Evolutionary conservation across 208 protist species (phyloP), one percentile per base, ranked within the genome.

Genomic region (Wallacemonas sp.): DNA sequence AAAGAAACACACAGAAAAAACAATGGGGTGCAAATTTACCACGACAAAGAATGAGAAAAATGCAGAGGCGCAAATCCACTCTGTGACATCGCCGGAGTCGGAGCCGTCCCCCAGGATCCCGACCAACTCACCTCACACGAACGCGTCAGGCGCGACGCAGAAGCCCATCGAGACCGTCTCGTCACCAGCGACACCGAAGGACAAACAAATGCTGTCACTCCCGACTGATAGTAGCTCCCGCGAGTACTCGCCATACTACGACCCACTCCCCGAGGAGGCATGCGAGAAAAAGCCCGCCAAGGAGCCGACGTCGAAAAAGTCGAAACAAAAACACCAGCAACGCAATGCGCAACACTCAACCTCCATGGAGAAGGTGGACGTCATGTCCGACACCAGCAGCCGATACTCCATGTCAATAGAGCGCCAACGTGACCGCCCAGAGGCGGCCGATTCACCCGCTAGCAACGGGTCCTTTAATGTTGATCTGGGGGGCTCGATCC

Each of bases 371-470:
- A 14, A 41, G 52, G 19, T 30, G n/a, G 52, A 58, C 8, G 52
- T 24, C 11, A 8, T 39, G 11, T 58, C 52, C 5, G 52, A 58
- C 32, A 58, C 52, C 30, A 58, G 52, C 26, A 58, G 52, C 19
- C 52, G 52, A 2, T 58, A 58, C 52, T 58, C 52, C 30, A 58
- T 58, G 52, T 58, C 52, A 24, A 21, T 58, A 4, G 52, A 58
- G 52, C 52, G 52, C 12, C 52, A 58, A 29, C 52, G 52, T 17
- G 52, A 58, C 8, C 26, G 52, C 30, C 30, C 9, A 24, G 52
- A 58, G 52, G 52, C 32, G 6, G 17, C 52, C 2, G 52, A 58
- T 0, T 27, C 30, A 16, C 30, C 30, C 5, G 8, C 9, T 23
- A 58, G 52, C 52, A 58, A 58, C 19, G 52, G 36, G n/a, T 58